Evolutionary conservation across 2,329 filamentous ascomycete genomes (phyloP).

Genomic region (Claviceps citrina): DNA sequence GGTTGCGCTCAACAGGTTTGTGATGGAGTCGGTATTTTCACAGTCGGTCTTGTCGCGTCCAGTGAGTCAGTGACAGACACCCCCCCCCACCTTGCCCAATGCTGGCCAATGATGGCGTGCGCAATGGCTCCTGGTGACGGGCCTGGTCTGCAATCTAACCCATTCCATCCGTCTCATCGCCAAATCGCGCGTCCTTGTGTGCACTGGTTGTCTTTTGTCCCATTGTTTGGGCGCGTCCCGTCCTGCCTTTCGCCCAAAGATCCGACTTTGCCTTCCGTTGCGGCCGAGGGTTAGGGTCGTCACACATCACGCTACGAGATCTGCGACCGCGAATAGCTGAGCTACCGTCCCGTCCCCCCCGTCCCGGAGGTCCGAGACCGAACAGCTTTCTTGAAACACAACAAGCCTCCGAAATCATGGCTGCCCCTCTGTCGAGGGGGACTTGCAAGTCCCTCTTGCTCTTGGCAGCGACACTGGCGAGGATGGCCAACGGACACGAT

Average conservation of each 20-base stretch:
- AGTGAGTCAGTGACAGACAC: neutral
- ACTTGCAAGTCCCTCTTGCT: constrained; percentile 10
- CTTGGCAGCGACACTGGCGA: constrained; percentile 12
- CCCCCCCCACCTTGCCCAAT: neutral
- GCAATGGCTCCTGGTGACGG: neutral
- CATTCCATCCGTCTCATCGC: neutral
- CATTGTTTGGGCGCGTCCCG: neutral
- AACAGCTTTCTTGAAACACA: constrained; percentile 5
- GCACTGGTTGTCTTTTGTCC: constrained; percentile 10
- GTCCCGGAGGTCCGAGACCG: constrained; percentile 2
- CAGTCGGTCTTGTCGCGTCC: neutral
- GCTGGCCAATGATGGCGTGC: neutral
- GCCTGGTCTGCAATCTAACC: neutral
- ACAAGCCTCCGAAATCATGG: constrained; percentile 10
- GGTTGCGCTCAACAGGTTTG: neutral
- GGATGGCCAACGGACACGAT: constrained; percentile 27
- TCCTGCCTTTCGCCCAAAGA: neutral
- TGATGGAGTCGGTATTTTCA: neutral
- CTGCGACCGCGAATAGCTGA: constrained; percentile 1
- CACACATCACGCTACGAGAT: neutral
- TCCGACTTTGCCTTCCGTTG: neutral
- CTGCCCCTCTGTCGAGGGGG: constrained; percentile 4
- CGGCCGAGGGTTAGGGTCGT: too few relatives aligned
- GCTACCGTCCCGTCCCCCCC: neutral
- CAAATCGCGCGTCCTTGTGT: neutral